These are phyloP conservation scores for Trichophyton schoenleinii DNA, from an alignment of 2,329 filamentous ascomycete species.

Conservation along the genomic window DNA sequence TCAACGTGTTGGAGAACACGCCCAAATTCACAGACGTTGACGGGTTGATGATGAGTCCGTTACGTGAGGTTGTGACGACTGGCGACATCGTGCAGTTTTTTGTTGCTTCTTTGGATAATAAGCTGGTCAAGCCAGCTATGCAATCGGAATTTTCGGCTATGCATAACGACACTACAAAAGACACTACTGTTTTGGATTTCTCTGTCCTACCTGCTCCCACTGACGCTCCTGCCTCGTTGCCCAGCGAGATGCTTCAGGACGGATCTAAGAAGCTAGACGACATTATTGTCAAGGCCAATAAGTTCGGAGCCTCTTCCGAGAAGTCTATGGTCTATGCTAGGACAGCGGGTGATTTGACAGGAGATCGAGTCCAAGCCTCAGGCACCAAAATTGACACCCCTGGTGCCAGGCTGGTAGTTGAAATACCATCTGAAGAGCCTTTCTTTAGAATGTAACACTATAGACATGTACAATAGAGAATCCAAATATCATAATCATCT, in stretches of 20 bases:
- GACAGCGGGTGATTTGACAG: not conserved
- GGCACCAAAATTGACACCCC: conserved; percentile 15
- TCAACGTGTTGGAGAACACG: conserved; percentile 11
- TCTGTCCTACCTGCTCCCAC: not conserved
- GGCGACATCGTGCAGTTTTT: conserved; percentile 33
- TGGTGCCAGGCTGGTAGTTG: conserved; percentile 10
- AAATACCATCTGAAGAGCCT: not conserved
- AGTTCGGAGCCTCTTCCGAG: conserved; percentile 31
- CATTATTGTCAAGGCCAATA: conserved; percentile 19
- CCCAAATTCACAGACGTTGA: conserved; percentile 14
- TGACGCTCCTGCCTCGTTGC: not conserved
- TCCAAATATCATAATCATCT: not conserved
- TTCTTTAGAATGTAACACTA: not conserved
- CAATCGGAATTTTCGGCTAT: not conserved
- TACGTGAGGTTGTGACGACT: conserved; percentile 28
- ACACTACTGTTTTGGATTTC: not conserved
- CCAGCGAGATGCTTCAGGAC: not conserved
- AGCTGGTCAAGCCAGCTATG: not conserved
- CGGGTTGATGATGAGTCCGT: conserved; percentile 24
- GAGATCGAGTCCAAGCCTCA: not conserved
- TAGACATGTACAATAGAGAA: not conserved
- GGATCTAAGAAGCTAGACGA: conserved; percentile 1
- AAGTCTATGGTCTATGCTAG: conserved; percentile 23
- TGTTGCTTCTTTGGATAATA: conserved; percentile 17
- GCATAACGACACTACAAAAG: not conserved